Evolutionary conservation across 192 early-diverging fungal species (phyloP).

Genomic region (Backusella psychrophila): DNA sequence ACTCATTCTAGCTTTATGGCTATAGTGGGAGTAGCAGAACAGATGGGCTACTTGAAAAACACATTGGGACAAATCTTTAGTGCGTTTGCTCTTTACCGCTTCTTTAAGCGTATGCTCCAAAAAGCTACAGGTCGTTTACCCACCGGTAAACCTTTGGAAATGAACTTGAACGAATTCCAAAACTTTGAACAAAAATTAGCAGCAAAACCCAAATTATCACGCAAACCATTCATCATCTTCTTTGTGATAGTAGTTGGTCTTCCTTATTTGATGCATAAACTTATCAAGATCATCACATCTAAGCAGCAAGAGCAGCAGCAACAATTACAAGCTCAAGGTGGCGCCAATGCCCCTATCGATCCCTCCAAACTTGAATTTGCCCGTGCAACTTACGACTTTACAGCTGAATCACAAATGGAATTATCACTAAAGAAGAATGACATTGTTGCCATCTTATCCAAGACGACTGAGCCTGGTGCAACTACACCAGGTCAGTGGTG

Average conservation of each 20-base stretch:
- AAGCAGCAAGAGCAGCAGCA: constrained; percentile 36
- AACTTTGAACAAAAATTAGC: constrained; percentile 59
- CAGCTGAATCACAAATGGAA: constrained; percentile 71
- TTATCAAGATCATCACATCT: constrained; percentile 70
- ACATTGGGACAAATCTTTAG: constrained; percentile 86
- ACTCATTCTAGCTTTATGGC: constrained; percentile 93
- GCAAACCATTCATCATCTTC: constrained; percentile 80
- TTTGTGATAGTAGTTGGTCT: constrained; percentile 84
- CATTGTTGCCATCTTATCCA: constrained; percentile 84
- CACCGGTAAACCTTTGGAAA: constrained; percentile 67
- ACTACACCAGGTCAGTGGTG: constrained; percentile 87
- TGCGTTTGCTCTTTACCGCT: constrained; percentile 72
- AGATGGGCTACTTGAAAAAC: constrained; percentile 86
- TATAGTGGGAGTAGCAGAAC: constrained; percentile 97
- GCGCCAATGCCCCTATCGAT: constrained; percentile 21
- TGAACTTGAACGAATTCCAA: constrained; percentile 74
- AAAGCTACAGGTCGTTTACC: constrained; percentile 63
- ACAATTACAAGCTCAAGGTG: constrained; percentile 15
- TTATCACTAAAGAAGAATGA: constrained; percentile 84
- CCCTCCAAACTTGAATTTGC: constrained; percentile 80
- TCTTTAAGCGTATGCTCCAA: constrained; percentile 63
- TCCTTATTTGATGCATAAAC: constrained; percentile 89
- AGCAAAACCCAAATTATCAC: constrained; percentile 44
- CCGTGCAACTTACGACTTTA: constrained; percentile 86
- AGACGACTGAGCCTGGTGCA: constrained; percentile 63